These are phyloP conservation scores for Tylopilus intermedius DNA, from an alignment of 768 basidiomycete species.

Conservation along the genomic window DNA sequence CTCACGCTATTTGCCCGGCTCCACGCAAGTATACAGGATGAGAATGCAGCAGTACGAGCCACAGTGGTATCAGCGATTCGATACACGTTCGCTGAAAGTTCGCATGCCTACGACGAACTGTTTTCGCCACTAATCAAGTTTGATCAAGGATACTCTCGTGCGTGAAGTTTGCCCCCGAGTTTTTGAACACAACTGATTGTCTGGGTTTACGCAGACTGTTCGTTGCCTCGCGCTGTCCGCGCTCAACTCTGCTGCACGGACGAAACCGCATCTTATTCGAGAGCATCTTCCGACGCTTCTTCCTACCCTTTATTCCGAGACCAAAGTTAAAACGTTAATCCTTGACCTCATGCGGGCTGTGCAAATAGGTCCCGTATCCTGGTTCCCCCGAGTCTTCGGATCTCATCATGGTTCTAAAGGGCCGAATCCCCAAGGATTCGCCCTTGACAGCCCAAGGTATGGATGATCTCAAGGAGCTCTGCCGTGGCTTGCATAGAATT, in stretches of 20 bases:
- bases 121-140: conserved; percentile 79
- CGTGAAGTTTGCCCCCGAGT: conserved; percentile 20
- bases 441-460: too few species aligned
- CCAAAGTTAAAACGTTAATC: conserved; percentile 53
- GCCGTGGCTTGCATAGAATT: conserved; percentile 57
- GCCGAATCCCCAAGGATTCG: too few species aligned
- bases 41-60: too few species aligned
- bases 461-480: conserved; percentile 33
- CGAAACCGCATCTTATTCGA: conserved; percentile 87
- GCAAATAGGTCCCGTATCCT: conserved; percentile 51
- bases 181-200: background rate
- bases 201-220: conserved; percentile 56
- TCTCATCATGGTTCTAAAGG: too few species aligned
- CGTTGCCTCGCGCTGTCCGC: conserved; percentile 86
- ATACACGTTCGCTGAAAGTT: conserved; percentile 83
- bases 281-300: conserved; percentile 75
- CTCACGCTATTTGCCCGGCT: too few species aligned
- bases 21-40: too few species aligned
- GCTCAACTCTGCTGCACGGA: conserved; percentile 90
- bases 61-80: conserved; percentile 94
- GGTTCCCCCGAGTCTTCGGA: too few species aligned
- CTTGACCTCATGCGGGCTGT: too few species aligned
- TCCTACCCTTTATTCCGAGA: conserved; percentile 84
- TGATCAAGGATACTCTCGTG: conserved; percentile 85
- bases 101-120: conserved; percentile 82